Evolutionary conservation across 192 early-diverging fungal genomes (phyloP).

Genomic region (Thoreauomyces humboldtii): DNA sequence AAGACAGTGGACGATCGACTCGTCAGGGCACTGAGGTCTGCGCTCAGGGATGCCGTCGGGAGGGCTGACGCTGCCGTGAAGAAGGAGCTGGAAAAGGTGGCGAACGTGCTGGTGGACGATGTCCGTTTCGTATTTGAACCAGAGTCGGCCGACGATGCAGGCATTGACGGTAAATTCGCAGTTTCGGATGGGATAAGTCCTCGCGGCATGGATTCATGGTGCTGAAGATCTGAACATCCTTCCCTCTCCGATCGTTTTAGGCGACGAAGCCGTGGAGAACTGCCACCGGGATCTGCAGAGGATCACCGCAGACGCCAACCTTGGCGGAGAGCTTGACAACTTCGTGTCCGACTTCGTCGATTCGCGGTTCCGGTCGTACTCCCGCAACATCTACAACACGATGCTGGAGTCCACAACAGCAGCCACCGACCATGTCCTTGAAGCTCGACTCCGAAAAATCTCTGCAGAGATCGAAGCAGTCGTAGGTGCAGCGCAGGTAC

Average conservation of each 20-base stretch:
- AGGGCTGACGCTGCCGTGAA: conserved; percentile 14
- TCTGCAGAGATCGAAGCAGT: not conserved
- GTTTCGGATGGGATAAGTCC: no score
- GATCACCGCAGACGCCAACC: not conserved
- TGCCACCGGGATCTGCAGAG: not conserved
- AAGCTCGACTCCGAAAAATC: conserved; percentile 1
- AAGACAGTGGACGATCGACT: conserved; percentile 22
- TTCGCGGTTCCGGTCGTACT: not conserved
- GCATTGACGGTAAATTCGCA: conserved; percentile 1
- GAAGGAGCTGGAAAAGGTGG: conserved; percentile 24
- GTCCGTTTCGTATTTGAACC: conserved; percentile 29
- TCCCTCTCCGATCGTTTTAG: no score
- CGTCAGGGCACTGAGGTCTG: conserved; percentile 6
- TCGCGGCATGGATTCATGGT: no score
- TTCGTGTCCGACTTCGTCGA: conserved; percentile 14
- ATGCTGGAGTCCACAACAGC: conserved; percentile 14
- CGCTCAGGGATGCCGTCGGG: conserved; percentile 19
- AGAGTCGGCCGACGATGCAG: conserved; percentile 13
- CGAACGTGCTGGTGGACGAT: conserved; percentile 18
- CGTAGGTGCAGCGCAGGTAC: not conserved
- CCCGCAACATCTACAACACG: conserved; percentile 5
- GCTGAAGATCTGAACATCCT: no score
- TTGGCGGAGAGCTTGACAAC: conserved; percentile 16
- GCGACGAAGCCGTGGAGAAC: conserved; percentile 13
- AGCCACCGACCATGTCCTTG: conserved; percentile 4